Evolutionary conservation across 2,329 filamentous ascomycete genomes (phyloP).

Genomic region (Alternaria brassicae): DNA sequence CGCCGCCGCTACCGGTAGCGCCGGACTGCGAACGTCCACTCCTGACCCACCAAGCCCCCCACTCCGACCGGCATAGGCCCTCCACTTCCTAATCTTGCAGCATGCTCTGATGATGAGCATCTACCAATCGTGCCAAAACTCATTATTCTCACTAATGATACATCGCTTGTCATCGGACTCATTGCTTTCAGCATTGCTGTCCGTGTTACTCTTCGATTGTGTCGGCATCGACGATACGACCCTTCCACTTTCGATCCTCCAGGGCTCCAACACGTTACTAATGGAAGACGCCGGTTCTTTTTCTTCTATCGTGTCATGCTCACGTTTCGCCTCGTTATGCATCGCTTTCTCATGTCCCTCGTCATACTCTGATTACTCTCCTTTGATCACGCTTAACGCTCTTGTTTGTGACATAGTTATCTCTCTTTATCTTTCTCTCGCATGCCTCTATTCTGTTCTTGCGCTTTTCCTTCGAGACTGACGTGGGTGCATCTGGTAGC

Average conservation of each 20-base stretch:
- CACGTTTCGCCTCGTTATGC: not conserved
- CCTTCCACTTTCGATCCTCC: not conserved
- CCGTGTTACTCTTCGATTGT: not conserved
- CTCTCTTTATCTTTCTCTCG: not conserved
- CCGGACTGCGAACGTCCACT: not conserved
- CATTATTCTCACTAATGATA: not conserved
- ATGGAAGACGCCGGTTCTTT: not conserved
- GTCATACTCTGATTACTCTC: not conserved
- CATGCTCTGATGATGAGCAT: not conserved
- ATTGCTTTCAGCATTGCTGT: not conserved
- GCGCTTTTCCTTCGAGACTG: not conserved
- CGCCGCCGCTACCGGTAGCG: conserved; percentile 1
- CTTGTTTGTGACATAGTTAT: not conserved
- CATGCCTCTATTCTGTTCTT: not conserved
- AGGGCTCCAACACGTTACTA: not conserved
- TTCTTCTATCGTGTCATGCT: not conserved
- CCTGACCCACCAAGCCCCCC: not conserved
- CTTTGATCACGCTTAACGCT: not conserved
- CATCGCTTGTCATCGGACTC: not conserved
- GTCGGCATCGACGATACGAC: not conserved
- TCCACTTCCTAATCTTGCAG: not conserved
- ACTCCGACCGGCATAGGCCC: not conserved
- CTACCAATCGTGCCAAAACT: not conserved
- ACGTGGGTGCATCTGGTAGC: not conserved
- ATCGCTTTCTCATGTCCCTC: not conserved